phyloP scores from a whole-genome alignment of 208 protist species.

The Phytomonas francai region DNA sequence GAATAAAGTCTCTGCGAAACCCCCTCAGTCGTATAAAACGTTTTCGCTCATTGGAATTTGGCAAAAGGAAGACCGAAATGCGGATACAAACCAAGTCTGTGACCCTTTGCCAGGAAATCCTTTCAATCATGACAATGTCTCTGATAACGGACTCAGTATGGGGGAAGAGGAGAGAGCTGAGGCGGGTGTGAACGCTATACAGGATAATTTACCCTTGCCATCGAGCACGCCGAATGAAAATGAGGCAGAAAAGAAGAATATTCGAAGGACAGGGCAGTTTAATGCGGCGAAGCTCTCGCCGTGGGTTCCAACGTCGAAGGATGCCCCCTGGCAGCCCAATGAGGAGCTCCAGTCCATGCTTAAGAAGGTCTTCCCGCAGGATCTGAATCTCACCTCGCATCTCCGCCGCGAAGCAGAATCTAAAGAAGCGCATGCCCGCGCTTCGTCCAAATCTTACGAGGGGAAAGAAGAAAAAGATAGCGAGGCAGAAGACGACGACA shows the following conservation, averaged over 20 bases:
- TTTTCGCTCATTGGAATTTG: constrained; percentile 73
- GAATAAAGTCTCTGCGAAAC: constrained; percentile 46
- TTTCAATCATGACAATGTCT: too few relatives aligned
- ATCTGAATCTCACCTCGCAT: constrained; percentile 51
- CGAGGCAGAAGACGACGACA: constrained; percentile 3
- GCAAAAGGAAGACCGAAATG: constrained; percentile 32
- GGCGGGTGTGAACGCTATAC: too few relatives aligned
- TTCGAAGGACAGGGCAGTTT: constrained; percentile 63
- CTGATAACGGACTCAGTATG: too few relatives aligned
- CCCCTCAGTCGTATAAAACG: constrained; percentile 58
- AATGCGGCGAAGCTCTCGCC: constrained; percentile 79
- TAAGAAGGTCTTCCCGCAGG: constrained; percentile 58
- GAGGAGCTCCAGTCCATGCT: constrained; percentile 53
- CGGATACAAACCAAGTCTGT: too few relatives aligned
- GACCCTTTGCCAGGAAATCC: too few relatives aligned
- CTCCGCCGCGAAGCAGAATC: constrained; percentile 20
- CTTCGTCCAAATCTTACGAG: constrained; percentile 3
- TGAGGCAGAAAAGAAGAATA: too few relatives aligned
- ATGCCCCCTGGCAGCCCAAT: constrained; percentile 57
- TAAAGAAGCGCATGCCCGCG: background rate
- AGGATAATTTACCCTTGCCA: too few relatives aligned
- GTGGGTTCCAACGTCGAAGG: constrained; percentile 27
- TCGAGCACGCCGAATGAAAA: too few relatives aligned
- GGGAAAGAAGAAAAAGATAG: background rate
- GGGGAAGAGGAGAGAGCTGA: too few relatives aligned